These are phyloP conservation scores for Rhizophagus prolifer DNA, from an alignment of 192 early-diverging fungal species.

Conservation along the genomic window DNA sequence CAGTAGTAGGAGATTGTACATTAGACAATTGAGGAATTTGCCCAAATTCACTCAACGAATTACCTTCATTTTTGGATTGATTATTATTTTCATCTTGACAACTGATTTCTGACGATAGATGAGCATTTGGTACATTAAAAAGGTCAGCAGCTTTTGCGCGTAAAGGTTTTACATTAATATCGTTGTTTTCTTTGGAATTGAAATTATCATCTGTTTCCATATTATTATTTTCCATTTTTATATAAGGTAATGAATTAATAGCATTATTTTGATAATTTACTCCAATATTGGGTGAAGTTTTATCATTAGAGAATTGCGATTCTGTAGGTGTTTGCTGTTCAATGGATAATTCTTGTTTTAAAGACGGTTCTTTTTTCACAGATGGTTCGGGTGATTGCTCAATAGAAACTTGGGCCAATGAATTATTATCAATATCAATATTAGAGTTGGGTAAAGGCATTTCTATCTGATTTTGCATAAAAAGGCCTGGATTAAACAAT, in stretches of 20 bases:
- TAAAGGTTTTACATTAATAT: background rate
- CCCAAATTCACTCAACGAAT: background rate
- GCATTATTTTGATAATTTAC: background rate
- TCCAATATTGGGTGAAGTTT: background rate
- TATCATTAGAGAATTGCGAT: conserved; percentile 1
- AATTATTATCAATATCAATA: background rate
- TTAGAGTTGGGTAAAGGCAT: conserved; percentile 3
- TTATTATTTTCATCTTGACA: background rate
- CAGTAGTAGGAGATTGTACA: background rate
- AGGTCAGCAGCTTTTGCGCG: background rate
- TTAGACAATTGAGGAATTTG: conserved; percentile 13
- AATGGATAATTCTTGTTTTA: no score
- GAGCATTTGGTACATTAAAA: background rate
- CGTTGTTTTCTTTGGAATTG: background rate
- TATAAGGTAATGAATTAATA: background rate
- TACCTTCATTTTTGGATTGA: conserved; percentile 12
- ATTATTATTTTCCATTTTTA: background rate
- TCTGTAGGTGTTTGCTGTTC: background rate
- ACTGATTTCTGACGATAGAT: background rate
- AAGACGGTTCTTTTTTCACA: background rate
- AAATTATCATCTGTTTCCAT: conserved; percentile 17
- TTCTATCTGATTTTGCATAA: conserved; percentile 5
- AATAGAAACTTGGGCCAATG: background rate
- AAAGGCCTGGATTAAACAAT: background rate
- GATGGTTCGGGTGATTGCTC: conserved; percentile 6